phyloP scores from a whole-genome alignment of 2,329 filamentous ascomycete species.

The Claviceps digitariae region DNA sequence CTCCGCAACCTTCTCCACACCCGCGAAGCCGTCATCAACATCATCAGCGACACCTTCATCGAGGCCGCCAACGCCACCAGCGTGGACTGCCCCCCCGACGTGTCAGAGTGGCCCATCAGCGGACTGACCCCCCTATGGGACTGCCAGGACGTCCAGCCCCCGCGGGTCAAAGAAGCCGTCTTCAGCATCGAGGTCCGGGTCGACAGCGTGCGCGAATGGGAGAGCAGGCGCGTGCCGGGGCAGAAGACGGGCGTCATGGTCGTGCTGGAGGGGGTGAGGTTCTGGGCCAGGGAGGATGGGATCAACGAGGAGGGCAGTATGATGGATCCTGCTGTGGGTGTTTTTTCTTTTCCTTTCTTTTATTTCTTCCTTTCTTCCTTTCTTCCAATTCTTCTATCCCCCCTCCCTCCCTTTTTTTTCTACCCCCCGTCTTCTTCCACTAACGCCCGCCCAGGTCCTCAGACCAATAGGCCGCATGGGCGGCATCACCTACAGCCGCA shows the following conservation, averaged over 20 bases:
- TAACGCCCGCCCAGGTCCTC: slow-evolving; percentile 36
- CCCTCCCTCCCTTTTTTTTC: not conserved
- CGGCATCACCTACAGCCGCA: slow-evolving; percentile 71
- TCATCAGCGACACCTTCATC: slow-evolving; percentile 70
- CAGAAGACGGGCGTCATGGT: slow-evolving; percentile 63
- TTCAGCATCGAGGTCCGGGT: slow-evolving; percentile 74
- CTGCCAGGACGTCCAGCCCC: slow-evolving; percentile 49
- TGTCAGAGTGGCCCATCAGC: slow-evolving; percentile 65
- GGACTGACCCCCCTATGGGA: slow-evolving; percentile 53
- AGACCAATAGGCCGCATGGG: slow-evolving; percentile 67
- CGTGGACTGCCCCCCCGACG: slow-evolving; percentile 64
- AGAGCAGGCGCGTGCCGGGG: slow-evolving; percentile 52
- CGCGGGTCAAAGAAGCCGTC: slow-evolving; percentile 68
- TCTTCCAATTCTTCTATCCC: not conserved
- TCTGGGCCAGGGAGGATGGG: slow-evolving; percentile 84
- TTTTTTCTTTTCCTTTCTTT: too few relatives aligned
- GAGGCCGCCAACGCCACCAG: slow-evolving; percentile 78
- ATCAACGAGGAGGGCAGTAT: slow-evolving; percentile 63
- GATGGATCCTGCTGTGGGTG: slow-evolving; percentile 54
- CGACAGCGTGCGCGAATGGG: slow-evolving; percentile 62
- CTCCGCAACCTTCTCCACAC: slow-evolving; percentile 59
- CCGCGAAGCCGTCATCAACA: slow-evolving; percentile 71
- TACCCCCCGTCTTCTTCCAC: not conserved
- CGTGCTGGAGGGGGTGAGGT: slow-evolving; percentile 70
- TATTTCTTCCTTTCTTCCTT: not conserved